A percentile compares a stretch with the other conserved stretches of the same genome.
Evolutionary conservation across 139 green algal genomes (phyloP).

Genomic region (Tetradesmus obliquus): DNA sequence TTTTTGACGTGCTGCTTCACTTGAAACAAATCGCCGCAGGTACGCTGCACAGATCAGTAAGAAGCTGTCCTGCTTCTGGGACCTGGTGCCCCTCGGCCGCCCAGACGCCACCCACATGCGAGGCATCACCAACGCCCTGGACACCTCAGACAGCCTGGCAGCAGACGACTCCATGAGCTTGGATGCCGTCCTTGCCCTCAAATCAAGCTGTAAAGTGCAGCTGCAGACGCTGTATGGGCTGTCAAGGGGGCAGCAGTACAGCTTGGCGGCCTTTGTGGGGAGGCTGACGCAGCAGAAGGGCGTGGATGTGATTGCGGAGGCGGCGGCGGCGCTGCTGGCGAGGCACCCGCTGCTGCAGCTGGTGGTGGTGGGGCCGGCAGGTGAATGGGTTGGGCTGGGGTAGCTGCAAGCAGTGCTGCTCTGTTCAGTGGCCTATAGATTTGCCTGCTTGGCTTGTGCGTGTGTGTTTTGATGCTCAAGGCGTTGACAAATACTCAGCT

Average conservation of each 20-base stretch:
- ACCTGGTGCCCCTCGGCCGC: neutral
- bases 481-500: too few species aligned
- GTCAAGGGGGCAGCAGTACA: constrained; percentile 17
- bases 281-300: constrained; percentile 62
- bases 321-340: constrained; percentile 35
- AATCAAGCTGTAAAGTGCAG: constrained; percentile 34
- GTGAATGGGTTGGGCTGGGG: neutral
- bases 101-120: neutral
- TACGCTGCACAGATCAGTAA: constrained; percentile 22
- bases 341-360: constrained; percentile 35
- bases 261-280: constrained; percentile 51
- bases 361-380: constrained; percentile 50
- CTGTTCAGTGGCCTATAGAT: too few species aligned
- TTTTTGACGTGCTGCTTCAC: neutral
- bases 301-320: constrained; percentile 50
- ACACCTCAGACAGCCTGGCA: constrained; percentile 34
- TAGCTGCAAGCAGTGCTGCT: too few species aligned
- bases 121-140: constrained; percentile 37
- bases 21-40: neutral
- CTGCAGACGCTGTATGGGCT: constrained; percentile 45
- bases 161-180: neutral
- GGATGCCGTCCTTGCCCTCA: constrained; percentile 36
- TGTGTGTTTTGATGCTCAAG: too few species aligned
- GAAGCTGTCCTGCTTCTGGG: constrained; percentile 56
- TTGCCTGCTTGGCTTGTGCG: too few species aligned